Conservation (phyloP, 352 stramenopile genomes). For the Globisporangium solare region DNA sequence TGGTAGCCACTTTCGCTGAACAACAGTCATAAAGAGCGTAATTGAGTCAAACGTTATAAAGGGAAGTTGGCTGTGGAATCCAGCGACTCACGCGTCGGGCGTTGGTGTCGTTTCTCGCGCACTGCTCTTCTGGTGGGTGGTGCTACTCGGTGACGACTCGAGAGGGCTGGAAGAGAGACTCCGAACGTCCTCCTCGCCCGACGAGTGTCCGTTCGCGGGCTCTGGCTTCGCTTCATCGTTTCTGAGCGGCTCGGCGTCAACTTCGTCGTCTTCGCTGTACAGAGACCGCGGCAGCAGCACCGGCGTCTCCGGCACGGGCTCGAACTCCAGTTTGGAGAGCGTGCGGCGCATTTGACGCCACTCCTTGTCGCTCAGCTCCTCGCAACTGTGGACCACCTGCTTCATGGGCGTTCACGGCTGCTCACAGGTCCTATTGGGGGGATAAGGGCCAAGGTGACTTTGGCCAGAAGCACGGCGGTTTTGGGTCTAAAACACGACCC, state of each 20-base stretch:
- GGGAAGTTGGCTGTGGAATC: background rate
- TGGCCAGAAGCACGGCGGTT: no score
- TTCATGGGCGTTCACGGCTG: background rate
- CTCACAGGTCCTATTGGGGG: no score
- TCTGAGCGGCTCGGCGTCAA: background rate
- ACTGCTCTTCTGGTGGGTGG: background rate
- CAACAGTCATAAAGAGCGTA: background rate
- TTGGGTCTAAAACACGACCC: no score
- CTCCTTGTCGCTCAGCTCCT: conserved; percentile 39
- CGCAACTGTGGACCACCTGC: background rate
- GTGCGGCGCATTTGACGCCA: conserved; percentile 57
- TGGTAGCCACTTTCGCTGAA: background rate
- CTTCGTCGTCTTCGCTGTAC: conserved; percentile 16
- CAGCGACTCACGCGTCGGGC: background rate
- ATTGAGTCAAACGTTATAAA: background rate
- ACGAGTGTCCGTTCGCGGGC: background rate
- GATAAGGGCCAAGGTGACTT: no score
- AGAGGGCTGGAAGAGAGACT: background rate
- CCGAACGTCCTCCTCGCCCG: background rate
- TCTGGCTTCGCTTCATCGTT: conserved; percentile 5
- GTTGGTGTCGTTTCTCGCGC: no score
- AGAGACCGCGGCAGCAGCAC: conserved; percentile 30
- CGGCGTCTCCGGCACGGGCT: conserved; percentile 58
- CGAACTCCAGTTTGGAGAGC: conserved; percentile 52
- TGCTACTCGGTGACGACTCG: conserved; percentile 2